phyloP scores from a whole-genome alignment of 2,329 filamentous ascomycete genomes.

The Aspergillus terreus region DNA sequence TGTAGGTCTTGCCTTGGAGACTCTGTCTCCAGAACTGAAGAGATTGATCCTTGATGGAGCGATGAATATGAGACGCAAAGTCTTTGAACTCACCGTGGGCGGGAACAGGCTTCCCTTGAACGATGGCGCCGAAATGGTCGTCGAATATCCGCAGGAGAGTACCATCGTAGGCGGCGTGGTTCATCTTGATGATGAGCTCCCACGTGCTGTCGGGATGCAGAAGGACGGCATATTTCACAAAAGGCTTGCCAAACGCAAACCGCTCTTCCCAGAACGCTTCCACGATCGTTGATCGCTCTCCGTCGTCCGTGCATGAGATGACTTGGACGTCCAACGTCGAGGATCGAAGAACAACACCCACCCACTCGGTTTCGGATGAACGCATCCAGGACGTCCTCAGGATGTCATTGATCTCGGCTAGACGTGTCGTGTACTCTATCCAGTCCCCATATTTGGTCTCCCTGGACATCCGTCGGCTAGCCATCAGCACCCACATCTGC shows the following conservation, averaged over 20 bases:
- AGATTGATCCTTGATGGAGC: not conserved
- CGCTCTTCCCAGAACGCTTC: not conserved
- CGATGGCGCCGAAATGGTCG: constrained; percentile 1
- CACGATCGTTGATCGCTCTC: not conserved
- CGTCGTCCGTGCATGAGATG: not conserved
- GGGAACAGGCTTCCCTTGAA: not conserved
- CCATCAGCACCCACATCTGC: not conserved
- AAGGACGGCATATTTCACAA: constrained; percentile 4
- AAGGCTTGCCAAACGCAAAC: constrained; percentile 3
- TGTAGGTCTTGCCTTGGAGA: not conserved
- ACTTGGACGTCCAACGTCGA: not conserved
- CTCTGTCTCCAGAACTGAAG: constrained; percentile 1
- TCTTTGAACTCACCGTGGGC: constrained; percentile 1
- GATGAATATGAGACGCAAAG: not conserved
- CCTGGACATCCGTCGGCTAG: not conserved
- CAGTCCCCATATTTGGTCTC: not conserved
- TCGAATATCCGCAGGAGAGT: constrained; percentile 6
- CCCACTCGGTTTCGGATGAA: not conserved
- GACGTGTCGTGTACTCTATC: not conserved
- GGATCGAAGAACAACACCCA: not conserved
- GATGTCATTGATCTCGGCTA: constrained; percentile 2
- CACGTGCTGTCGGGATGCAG: not conserved
- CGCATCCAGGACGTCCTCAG: constrained; percentile 3
- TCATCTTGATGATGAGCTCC: constrained; percentile 2
- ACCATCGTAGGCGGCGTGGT: constrained; percentile 5